Conservation (phyloP, 2,329 filamentous ascomycete species). For the Chaetomiaceae sp. region DNA sequence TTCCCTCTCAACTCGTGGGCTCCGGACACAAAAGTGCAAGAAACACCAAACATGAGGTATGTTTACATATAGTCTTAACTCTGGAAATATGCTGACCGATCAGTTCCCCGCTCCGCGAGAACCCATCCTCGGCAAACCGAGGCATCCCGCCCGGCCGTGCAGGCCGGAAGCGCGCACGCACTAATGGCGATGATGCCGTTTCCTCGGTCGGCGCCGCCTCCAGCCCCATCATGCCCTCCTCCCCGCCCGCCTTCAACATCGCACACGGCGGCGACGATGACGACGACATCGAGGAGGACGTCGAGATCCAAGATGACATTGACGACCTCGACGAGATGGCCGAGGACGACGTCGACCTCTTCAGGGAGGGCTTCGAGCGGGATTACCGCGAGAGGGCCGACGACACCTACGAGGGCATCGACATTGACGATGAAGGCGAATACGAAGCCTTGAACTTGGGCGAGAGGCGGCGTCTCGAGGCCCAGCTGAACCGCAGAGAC, state of each 20-base stretch:
- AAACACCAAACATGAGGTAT: constrained; percentile 28
- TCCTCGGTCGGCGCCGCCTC: constrained; percentile 50
- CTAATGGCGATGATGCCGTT: constrained; percentile 46
- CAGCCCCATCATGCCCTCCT: constrained; percentile 61
- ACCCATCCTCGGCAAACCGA: constrained; percentile 79
- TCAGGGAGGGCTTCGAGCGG: constrained; percentile 66
- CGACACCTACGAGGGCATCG: constrained; percentile 65
- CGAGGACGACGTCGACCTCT: constrained; percentile 75
- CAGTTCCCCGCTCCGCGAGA: constrained; percentile 78
- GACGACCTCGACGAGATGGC: constrained; percentile 79
- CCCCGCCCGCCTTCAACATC: constrained; percentile 59
- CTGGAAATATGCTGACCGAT: neutral
- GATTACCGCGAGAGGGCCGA: constrained; percentile 67
- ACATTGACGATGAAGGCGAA: constrained; percentile 73
- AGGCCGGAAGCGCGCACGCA: constrained; percentile 54
- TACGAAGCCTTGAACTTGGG: constrained; percentile 66
- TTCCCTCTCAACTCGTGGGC: neutral
- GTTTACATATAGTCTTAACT: constrained; percentile 1
- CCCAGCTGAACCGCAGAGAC: constrained; percentile 69
- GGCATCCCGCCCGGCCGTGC: constrained; percentile 49
- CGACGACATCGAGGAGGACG: constrained; percentile 68
- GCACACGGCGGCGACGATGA: constrained; percentile 64
- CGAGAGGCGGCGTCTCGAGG: constrained; percentile 65
- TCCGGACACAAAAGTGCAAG: neutral
- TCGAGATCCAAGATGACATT: constrained; percentile 66